A percentile compares a stretch with the other conserved stretches of the same genome.
Conservation (phyloP, 2,329 filamentous ascomycete species). For the Arthrobotrys entomopaga region DNA sequence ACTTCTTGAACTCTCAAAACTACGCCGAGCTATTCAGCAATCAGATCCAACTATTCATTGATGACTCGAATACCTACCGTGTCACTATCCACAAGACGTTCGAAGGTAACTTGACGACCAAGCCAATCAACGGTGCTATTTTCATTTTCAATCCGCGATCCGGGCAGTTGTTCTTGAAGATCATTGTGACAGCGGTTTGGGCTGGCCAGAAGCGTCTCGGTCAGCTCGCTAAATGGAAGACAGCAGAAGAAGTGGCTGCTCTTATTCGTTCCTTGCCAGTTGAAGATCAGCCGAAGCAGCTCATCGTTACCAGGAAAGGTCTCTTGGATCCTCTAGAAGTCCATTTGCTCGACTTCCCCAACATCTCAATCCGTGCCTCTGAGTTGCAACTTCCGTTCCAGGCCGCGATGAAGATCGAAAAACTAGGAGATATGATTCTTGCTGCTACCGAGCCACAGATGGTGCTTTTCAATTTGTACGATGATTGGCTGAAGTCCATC, state of each 20-base stretch:
- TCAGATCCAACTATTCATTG: conserved; percentile 97
- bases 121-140: conserved; percentile 98
- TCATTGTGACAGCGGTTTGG: conserved; percentile 99
- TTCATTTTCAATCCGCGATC: conserved; percentile 99
- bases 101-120: conserved; percentile 97
- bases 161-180: conserved; percentile 97
- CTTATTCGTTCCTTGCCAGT: conserved; percentile 94
- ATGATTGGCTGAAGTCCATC: conserved; percentile 98
- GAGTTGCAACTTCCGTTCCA: conserved; percentile 98
- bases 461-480: conserved; percentile 98
- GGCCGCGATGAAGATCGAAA: conserved; percentile 99
- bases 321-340: conserved; percentile 96
- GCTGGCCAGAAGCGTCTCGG: conserved; percentile 98
- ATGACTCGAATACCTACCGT: conserved; percentile 98
- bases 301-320: conserved; percentile 98
- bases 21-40: conserved; percentile 99
- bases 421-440: conserved; percentile 98
- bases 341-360: conserved; percentile 96
- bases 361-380: conserved; percentile 97
- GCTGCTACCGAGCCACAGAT: conserved; percentile 99
- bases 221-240: conserved; percentile 99
- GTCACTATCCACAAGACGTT: conserved; percentile 99
- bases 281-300: conserved; percentile 97
- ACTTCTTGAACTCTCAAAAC: conserved; percentile 99
- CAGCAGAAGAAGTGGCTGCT: conserved; percentile 97